Base-by-base conservation (phyloP, 352 stramenopile species). In the Thraustochytrium striatum region DNA sequence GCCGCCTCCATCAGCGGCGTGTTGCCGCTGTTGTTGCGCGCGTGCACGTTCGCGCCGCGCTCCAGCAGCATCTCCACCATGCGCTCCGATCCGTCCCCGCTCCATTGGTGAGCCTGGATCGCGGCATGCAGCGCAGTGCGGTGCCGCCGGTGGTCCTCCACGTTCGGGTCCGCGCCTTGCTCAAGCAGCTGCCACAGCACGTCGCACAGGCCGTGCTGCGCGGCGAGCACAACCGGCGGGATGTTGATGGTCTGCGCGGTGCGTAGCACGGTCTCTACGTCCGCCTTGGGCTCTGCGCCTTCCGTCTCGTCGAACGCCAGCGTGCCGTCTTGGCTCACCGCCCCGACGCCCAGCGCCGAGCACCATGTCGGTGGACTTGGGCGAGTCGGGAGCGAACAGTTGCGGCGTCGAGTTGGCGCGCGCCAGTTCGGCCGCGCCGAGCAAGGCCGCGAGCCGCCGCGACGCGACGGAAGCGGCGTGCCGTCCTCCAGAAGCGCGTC, bases 1-100 rank as follows among this genome's bases (percentile, higher is more conserved):
- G 79, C 79, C 11, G 55, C 43, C 43, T 81, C 72, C 73, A 84
- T 83, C 8, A 84, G 62, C 30, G 80, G 72, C 19, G 80, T 83
- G 35, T 82, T 70, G 11, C 80, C 80, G 25, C 53, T 19, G 53
- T 47, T 65, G 39, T 84, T 83, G 16, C 61, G 47, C 1, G 70
- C 72, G 39, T 82, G 47, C 41, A 84, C 50, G 21, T 79, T 39
- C 21, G 73, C 79, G 13, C 73, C 80, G 44, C 57, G 69, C 7
- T 69, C 52, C 0, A 83, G 68, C 11, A 83, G 52, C 13, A 58
- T 39, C 19, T 83, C 52, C 1, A 83, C 79, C 69, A 83, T 83
- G 65, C 65, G 65, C 30, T 75, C 41, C 11, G 47, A 65, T n/a
- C 41, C 65, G 30, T 68, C 47, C n/a, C 9, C 28, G 11, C n/a